Base-by-base conservation (phyloP, 441 rosid species). In the Rhodomyrtus psidioides region DNA sequence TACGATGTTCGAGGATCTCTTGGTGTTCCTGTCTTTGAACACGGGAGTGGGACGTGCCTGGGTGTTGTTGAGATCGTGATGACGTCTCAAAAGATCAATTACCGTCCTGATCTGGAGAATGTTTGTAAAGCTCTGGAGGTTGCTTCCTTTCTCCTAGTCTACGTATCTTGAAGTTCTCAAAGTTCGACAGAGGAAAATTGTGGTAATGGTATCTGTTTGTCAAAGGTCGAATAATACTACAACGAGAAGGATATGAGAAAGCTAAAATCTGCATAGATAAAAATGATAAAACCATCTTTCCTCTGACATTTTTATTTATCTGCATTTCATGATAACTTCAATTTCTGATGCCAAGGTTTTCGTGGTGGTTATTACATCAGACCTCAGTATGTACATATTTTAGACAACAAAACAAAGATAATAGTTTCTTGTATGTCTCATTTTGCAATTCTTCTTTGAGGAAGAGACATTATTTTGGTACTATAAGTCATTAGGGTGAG, bases 51-150 rank as follows among this genome's bases (percentile, higher is more conserved):
- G 55, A 92, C 46, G 57, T 97, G 98, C 92, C 90, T 96, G 89
- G 99, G 99, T 65, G 97, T 97, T 87, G 95, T 97, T 89, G 99
- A 97, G 96, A 90, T 97, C 59, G 92, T 94, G 84, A 93, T 95
- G 28, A 97, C 98, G 53, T 90, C 90, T 83, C 94, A 89, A 87
- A 93, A 92, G 90, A 92, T 90, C 86, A 92, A 90, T 89, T 96
- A 91, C 85, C 89, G 93, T 5, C 92, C 92, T 12, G 98, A 96
- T 81, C 94, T 96, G 82, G 96, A 95, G 84, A 91, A 92, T 84
- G 90, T 97, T 85, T 91, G 99, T 92, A 92, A 92, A 90, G 99
- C 97, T 89, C 96, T 97, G 65, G 95, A 95, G 99, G 99, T 97
- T 83, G 85, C 83, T 84, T 70, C 79, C 65, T 65, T 51, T 24